Evolutionary conservation across 768 basidiomycete genomes (phyloP).

Genomic region (Tubosaeta brunneosetosa): DNA sequence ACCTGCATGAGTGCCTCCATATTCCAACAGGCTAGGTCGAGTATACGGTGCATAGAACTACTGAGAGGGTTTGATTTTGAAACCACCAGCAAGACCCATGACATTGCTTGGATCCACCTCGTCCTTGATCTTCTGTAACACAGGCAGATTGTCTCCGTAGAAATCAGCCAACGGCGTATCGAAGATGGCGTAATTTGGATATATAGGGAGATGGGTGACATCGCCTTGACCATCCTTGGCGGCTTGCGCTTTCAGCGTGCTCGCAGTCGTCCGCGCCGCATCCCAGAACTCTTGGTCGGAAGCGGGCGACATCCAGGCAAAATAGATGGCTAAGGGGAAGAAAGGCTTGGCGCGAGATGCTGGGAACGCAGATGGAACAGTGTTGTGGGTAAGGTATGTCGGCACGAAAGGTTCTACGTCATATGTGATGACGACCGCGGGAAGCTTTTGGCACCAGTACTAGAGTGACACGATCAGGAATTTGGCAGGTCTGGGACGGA

Average conservation of each 20-base stretch:
- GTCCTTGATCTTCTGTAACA: slow-evolving; percentile 17
- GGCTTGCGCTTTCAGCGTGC: slow-evolving; percentile 36
- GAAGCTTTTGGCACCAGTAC: neutral
- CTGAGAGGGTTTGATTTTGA: slow-evolving; percentile 33
- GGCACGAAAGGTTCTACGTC: slow-evolving; percentile 48
- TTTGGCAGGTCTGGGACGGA: too few relatives aligned
- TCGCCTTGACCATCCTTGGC: slow-evolving; percentile 38
- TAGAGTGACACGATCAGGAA: too few relatives aligned
- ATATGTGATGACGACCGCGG: neutral
- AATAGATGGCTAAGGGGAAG: slow-evolving; percentile 44
- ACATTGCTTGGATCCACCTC: too few relatives aligned
- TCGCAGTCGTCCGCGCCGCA: slow-evolving; percentile 35
- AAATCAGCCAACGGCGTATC: slow-evolving; percentile 44
- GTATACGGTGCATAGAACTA: slow-evolving; percentile 4
- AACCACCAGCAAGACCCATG: slow-evolving; percentile 52
- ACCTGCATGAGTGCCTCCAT: too few relatives aligned
- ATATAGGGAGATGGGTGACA: slow-evolving; percentile 35
- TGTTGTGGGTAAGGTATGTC: slow-evolving; percentile 33
- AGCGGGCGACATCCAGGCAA: neutral
- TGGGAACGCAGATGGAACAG: slow-evolving; percentile 41
- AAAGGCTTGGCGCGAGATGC: slow-evolving; percentile 32
- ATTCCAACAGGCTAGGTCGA: too few relatives aligned
- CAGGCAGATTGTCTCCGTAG: slow-evolving; percentile 41
- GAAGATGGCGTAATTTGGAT: slow-evolving; percentile 53
- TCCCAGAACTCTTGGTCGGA: slow-evolving; percentile 27